Evolutionary conservation across 106 monocot genomes (phyloP), one percentile per base, ranked within the genome.

Genomic region (Acanthochlamys bracteata): DNA sequence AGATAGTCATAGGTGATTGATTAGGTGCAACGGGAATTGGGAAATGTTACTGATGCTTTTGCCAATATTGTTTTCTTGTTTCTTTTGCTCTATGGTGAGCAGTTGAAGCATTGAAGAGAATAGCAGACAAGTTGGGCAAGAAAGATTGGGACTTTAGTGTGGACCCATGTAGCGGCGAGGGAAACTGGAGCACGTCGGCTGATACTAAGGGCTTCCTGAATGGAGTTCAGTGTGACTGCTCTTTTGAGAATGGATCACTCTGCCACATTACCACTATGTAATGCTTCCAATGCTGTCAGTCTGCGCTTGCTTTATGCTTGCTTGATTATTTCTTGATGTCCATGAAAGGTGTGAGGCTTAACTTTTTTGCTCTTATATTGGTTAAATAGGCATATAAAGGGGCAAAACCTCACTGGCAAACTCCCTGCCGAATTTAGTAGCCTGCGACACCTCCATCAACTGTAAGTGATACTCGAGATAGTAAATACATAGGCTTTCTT

Each of bases 101-200:
- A 92, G 91, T 68, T 63, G 55, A 52, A 21, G 68, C 74, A 0
- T 81, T 92, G 10, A 15, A 22, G 39, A 57, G 25, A 22, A 79
- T 92, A 11, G 83, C 81, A 0, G 53, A 39, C 59, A 58, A 65
- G 47, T 7, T 92, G 42, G 76, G 79, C 27, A 81, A 78, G 57
- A 58, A 39, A 20, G 49, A 76, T 40, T 87, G 91, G 91, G 63
- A 92, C 25, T 92, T 92, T 74, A 39, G 20, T 20, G 75, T 78
- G 17, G 84, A 86, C 76, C 91, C 91, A 0, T 92, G 91, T 69
- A 68, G 62, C 42, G 69, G 74, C 4, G 26, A 20, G 21, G 71
- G 69, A 3, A 72, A 76, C 17, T 90, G 84, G 85, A 67, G 11
- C 8, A 53, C 43, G 43, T 13, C 43, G 43, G 10, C 43, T 7